Base-by-base conservation (phyloP, 1,139 yeast genomes). In the Suhomyces choctaworum region DNA sequence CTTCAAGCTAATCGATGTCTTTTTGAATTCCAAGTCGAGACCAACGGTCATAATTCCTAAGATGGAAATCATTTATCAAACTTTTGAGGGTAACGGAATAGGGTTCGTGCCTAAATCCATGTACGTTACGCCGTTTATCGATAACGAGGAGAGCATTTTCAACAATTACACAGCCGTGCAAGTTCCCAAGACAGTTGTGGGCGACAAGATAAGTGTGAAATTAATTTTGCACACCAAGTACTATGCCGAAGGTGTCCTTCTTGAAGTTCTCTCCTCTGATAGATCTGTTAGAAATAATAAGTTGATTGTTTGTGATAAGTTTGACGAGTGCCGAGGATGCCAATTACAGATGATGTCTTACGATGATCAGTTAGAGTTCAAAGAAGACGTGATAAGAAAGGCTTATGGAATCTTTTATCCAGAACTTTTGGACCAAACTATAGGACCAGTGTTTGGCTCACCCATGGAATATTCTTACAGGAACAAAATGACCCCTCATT, bases 281-380 rank as follows among this genome's bases (percentile, higher is more conserved):
- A 29, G 32, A 2, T 43, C 50, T 3, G 40, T 27, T 5, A 50
- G 75, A 29, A 54, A 60, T 19, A 56, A 68, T 29, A 31, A 44
- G 2, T 48, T 66, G 22, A 45, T 68, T 3, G 45, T 59, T 2
- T 94, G 97, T 65, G 68, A 73, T 35, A 85, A 89, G 53, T 92
- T 90, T 61, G 81, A 88, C 12, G 73, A 72, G 39, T 90, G 97
- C 52, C 55, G 60, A 27, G 76, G 76, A 2, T 70, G 76, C 40
- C 71, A 69, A 34, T 52, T 64, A 11, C 76, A 70, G 44, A 70
- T 70, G 76, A 23, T 70, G n/a, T 40, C 53, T 4, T 66, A 70
- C 39, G 65, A 63, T 4, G 61, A 64, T 11, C 76, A 70, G 43
- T 52, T 70, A 10, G 31, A 44, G 3, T 56, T 56, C 32, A 70